Conservation (phyloP, 1,284 basidiomycete species). For the Ustilago esculenta region DNA sequence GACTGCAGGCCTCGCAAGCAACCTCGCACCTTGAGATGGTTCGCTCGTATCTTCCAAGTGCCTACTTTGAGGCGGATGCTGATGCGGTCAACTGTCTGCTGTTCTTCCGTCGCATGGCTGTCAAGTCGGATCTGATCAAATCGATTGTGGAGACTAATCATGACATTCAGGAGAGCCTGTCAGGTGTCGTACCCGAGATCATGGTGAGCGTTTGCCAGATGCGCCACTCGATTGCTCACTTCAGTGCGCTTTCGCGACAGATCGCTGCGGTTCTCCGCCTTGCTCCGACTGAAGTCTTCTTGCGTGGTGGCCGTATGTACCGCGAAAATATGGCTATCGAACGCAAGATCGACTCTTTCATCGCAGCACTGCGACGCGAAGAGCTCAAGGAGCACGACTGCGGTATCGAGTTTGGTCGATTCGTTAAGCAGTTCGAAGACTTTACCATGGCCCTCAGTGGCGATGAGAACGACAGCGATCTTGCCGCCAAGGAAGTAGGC, state of each 20-base stretch:
- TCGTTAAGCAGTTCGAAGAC: conserved; percentile 59
- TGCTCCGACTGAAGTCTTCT: conserved; percentile 55
- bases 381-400: conserved; percentile 93
- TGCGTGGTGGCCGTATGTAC: conserved; percentile 77
- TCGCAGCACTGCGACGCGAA: conserved; percentile 82
- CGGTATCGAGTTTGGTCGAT: conserved; percentile 81
- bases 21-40: conserved; percentile 57
- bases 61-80: conserved; percentile 58
- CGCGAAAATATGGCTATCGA: conserved; percentile 83
- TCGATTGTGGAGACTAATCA: conserved; percentile 54
- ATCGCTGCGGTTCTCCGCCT: conserved; percentile 60
- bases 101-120: conserved; percentile 62
- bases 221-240: conserved; percentile 62
- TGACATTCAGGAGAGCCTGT: conserved; percentile 57
- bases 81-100: conserved; percentile 59
- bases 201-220: conserved; percentile 60
- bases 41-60: conserved; percentile 55
- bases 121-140: conserved; percentile 61
- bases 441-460: conserved; percentile 69
- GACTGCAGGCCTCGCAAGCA: conserved; percentile 55
- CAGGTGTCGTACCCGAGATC: conserved; percentile 50
- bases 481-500: conserved; percentile 63
- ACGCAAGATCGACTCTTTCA: conserved; percentile 88
- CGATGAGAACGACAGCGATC: conserved; percentile 71
- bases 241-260: conserved; percentile 57